A percentile compares a stretch with the other conserved stretches of the same genome.
Evolutionary conservation across 1,139 yeast species (phyloP).

Genomic region (Suhomyces choctaworum): DNA sequence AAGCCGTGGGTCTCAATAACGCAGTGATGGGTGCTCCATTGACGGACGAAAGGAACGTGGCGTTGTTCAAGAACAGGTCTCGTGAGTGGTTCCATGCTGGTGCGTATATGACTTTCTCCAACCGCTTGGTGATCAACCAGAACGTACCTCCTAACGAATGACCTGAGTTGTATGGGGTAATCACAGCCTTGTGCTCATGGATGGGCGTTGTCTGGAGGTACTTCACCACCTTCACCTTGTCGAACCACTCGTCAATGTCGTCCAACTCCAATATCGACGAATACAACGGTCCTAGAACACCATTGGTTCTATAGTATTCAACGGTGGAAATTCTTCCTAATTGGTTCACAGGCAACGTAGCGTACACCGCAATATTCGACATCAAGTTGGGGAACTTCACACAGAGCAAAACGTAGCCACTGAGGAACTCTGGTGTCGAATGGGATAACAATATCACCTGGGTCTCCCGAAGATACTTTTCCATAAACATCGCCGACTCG

Average conservation of each 20-base stretch:
- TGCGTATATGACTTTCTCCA: slow-evolving; percentile 82
- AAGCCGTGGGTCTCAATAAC: slow-evolving; percentile 76
- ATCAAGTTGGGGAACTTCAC: slow-evolving; percentile 59
- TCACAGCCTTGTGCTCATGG: slow-evolving; percentile 57
- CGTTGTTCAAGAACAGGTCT: slow-evolving; percentile 79
- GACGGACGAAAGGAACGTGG: slow-evolving; percentile 57
- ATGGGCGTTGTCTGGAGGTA: slow-evolving; percentile 75
- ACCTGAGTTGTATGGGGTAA: slow-evolving; percentile 90
- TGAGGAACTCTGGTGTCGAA: slow-evolving; percentile 75
- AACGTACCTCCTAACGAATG: slow-evolving; percentile 90
- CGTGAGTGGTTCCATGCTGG: slow-evolving; percentile 95
- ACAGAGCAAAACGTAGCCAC: slow-evolving; percentile 75
- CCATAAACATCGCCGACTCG: slow-evolving; percentile 45
- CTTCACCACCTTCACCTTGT: slow-evolving; percentile 65
- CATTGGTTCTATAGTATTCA: slow-evolving; percentile 72
- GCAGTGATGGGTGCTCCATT: slow-evolving; percentile 59
- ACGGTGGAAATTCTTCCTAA: slow-evolving; percentile 84
- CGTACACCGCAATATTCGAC: slow-evolving; percentile 70
- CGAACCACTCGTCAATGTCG: slow-evolving; percentile 81
- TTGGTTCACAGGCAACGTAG: slow-evolving; percentile 86
- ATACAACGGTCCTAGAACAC: slow-evolving; percentile 72
- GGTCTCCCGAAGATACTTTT: slow-evolving; percentile 47
- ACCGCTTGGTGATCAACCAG: slow-evolving; percentile 75
- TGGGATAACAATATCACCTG: slow-evolving; percentile 81
- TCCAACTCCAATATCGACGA: slow-evolving; percentile 62